A percentile compares a stretch with the other conserved stretches of the same genome.
phyloP scores from a whole-genome alignment of 148 eudicot genomes.

The Fagopyrum esculentum region DNA sequence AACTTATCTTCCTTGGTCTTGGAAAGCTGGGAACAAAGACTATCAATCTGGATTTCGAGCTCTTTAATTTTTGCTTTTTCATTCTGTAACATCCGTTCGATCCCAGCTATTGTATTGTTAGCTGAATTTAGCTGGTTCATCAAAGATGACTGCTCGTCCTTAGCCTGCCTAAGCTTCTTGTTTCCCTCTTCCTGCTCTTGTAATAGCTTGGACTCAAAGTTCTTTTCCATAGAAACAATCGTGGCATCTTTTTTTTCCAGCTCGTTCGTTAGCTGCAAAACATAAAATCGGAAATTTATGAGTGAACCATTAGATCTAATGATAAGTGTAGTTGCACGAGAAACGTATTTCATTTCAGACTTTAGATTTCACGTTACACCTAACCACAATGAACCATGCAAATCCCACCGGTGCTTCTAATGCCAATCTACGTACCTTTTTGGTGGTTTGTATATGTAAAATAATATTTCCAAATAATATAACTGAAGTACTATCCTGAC shows the following conservation, averaged over 20 bases:
- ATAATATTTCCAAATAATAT: neutral
- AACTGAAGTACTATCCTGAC: neutral
- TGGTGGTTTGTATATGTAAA: neutral
- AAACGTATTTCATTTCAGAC: neutral
- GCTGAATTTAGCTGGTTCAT: slow-evolving; percentile 48
- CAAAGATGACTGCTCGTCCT: slow-evolving; percentile 53
- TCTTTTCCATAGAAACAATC: slow-evolving; percentile 57
- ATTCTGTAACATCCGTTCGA: slow-evolving; percentile 47
- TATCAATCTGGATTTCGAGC: slow-evolving; percentile 32
- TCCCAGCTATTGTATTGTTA: slow-evolving; percentile 36
- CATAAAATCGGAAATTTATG: neutral
- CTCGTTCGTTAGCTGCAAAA: slow-evolving; percentile 49
- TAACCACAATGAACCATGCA: neutral
- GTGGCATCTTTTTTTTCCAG: slow-evolving; percentile 53
- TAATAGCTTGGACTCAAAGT: slow-evolving; percentile 41
- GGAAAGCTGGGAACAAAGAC: slow-evolving; percentile 35
- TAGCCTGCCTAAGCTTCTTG: slow-evolving; percentile 42
- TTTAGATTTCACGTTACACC: neutral
- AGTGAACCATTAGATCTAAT: neutral
- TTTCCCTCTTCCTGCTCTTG: slow-evolving; percentile 46
- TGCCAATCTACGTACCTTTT: neutral
- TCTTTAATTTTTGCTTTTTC: slow-evolving; percentile 42
- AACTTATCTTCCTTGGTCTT: slow-evolving; percentile 37
- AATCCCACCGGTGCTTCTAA: neutral
- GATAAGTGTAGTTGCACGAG: neutral